A percentile compares a stretch with the other conserved stretches of the same genome.
These are phyloP conservation scores for Aspergillus coremiiformis DNA, from an alignment of 495 filamentous ascomycete species.

Conservation along the genomic window DNA sequence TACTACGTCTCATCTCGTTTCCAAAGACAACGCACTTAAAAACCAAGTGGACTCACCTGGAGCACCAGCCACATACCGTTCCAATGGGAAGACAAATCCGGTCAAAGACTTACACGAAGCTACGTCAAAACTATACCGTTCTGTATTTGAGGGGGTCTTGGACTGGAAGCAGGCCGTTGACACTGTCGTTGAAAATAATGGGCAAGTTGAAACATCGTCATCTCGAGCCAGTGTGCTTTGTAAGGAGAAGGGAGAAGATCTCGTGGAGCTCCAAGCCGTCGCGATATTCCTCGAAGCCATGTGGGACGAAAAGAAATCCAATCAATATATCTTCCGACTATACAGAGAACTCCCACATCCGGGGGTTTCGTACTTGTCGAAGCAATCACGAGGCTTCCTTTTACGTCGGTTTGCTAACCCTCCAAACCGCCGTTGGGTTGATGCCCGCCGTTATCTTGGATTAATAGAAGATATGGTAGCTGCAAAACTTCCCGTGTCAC, in stretches of 20 bases:
- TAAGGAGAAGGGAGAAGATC: slow-evolving; percentile 14
- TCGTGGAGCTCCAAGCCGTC: slow-evolving; percentile 27
- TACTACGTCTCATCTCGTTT: background rate
- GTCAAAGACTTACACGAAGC: slow-evolving; percentile 4
- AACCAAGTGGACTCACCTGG: background rate
- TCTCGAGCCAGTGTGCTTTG: slow-evolving; percentile 22
- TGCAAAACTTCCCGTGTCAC: slow-evolving; percentile 54
- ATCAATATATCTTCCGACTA: slow-evolving; percentile 48
- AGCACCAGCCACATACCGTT: slow-evolving; percentile 5
- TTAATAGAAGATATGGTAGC: slow-evolving; percentile 76
- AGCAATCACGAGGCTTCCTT: slow-evolving; percentile 52
- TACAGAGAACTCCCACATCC: slow-evolving; percentile 59
- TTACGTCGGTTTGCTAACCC: slow-evolving; percentile 57
- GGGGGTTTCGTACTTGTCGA: slow-evolving; percentile 56
- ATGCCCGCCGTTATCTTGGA: slow-evolving; percentile 66
- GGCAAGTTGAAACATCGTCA: background rate
- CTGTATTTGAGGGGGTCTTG: slow-evolving; percentile 9
- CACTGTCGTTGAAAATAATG: slow-evolving; percentile 42
- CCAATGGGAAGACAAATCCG: slow-evolving; percentile 7
- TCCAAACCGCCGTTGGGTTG: slow-evolving; percentile 30
- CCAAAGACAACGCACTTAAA: background rate
- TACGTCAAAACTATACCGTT: slow-evolving; percentile 14
- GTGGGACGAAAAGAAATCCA: slow-evolving; percentile 35
- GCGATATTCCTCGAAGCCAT: slow-evolving; percentile 37
- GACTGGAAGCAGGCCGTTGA: slow-evolving; percentile 51